Percentiles rank a stretch among this genome's conserved stretches.
Evolutionary conservation across 75 land plant species (phyloP).

Genomic region (Pseudotsuga menziesii): DNA sequence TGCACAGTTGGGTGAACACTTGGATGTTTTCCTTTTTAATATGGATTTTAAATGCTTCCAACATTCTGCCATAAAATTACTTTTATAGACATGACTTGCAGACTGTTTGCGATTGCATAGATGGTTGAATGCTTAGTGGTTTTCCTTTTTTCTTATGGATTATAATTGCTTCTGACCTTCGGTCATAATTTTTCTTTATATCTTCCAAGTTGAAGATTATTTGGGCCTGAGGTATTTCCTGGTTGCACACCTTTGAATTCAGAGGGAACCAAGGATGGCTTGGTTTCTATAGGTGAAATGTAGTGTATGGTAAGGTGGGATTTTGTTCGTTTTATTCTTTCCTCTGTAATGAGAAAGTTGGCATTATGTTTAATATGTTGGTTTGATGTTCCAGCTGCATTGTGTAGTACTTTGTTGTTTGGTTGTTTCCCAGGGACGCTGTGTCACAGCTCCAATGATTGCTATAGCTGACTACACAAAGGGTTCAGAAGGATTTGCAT

Average conservation of each 20-base stretch:
- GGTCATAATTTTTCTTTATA: neutral
- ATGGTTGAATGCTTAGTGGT: too few relatives aligned
- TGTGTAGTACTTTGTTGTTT: neutral
- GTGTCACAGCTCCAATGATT: constrained; percentile 99
- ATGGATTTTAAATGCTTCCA: too few relatives aligned
- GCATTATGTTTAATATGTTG: neutral
- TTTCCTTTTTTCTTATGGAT: neutral
- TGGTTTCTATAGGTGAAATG: constrained; percentile 99
- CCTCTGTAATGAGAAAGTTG: neutral
- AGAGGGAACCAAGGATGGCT: constrained; percentile 96
- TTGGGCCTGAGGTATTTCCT: constrained; percentile 2
- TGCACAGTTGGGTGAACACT: neutral
- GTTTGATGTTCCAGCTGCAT: neutral
- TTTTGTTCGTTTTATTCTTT: neutral
- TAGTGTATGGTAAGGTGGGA: constrained; percentile 91
- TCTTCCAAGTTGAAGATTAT: neutral
- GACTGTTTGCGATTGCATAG: too few relatives aligned
- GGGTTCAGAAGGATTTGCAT: constrained; percentile 92
- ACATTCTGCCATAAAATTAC: too few relatives aligned
- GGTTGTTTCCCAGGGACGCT: constrained; percentile 69
- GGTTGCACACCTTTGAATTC: constrained; percentile 15
- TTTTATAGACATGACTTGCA: too few relatives aligned
- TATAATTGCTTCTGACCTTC: neutral
- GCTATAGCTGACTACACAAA: constrained; percentile 93
- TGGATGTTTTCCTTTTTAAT: too few relatives aligned